Base-by-base conservation (phyloP, 2,329 filamentous ascomycete species). In the Emergomyces pasteurianus region DNA sequence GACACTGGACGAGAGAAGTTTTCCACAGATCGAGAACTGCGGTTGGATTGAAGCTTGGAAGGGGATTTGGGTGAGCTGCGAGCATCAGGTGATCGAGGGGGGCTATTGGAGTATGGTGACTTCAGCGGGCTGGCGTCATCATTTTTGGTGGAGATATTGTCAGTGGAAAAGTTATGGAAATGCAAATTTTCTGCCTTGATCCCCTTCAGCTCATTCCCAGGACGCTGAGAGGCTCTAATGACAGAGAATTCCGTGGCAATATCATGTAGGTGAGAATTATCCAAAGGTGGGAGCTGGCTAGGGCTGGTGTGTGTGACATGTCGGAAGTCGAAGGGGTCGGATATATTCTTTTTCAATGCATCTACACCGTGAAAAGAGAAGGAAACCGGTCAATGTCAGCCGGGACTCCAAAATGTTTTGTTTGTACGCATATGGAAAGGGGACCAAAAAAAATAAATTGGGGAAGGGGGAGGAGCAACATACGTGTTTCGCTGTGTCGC, bases 271-370 rank as follows among this genome's bases (percentile, higher is more conserved):
- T 79, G 77, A 14, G 79, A 74, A 40, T 76, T 77, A 46, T 82
- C 78, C 23, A 85, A 71, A 3, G 74, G 74, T 38, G 80, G 76
- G 60, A 84, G 78, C 60, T 85, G 80, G 28, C 79, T 71, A 28
- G 80, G 78, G 60, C 79, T 79, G 34, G 83, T 83, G 67, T 86
- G 83, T 42, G 82, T 82, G 58, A 86, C 71, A 67, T 86, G 84
- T 63, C 86, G 82, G 67, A 86, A 86, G 66, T 84, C 81, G 70
- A 84, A 86, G 1, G 84, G 84, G 61, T 79, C 79, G 0, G 84
- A 86, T 58, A 86, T 86, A 61, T 75, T 74, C 49, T 72, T 73
- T 68, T 81, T 82, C 59, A 76, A 60, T 59, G 74, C 71, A 65
- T 74, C 75, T 78, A 63, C 49, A 64, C 34, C 28, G 60, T 55